phyloP scores from a whole-genome alignment of 1,284 basidiomycete genomes.

The Taiwanofungus camphoratus region DNA sequence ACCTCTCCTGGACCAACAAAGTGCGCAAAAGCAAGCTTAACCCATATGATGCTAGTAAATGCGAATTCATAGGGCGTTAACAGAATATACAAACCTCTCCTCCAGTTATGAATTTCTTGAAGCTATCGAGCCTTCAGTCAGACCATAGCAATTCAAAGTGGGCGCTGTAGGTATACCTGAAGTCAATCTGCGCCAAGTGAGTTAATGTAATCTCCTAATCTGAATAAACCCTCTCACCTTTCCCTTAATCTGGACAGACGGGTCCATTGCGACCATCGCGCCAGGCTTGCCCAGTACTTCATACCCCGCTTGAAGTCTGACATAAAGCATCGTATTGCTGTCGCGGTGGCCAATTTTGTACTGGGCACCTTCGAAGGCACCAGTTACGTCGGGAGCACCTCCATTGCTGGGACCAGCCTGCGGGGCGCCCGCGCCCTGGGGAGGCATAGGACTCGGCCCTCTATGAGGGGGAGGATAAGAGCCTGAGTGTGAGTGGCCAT shows the following conservation, averaged over 20 bases:
- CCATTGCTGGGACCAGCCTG: conserved; percentile 1
- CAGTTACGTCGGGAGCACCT: conserved; percentile 14
- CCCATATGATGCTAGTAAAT: neutral
- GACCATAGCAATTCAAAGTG: neutral
- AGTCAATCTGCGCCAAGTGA: conserved; percentile 15
- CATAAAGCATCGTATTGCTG: conserved; percentile 28
- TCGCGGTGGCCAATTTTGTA: conserved; percentile 29
- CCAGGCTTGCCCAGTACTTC: conserved; percentile 29
- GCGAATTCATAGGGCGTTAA: neutral
- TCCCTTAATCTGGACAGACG: conserved; percentile 27
- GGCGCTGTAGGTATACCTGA: conserved; percentile 10
- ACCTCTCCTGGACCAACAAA: conserved; percentile 30
- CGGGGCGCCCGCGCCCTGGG: neutral
- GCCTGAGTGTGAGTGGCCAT: neutral
- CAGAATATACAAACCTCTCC: conserved; percentile 18
- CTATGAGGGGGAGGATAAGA: conserved; percentile 4
- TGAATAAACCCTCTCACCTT: conserved; percentile 14
- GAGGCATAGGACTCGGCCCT: neutral
- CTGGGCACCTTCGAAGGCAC: conserved; percentile 24
- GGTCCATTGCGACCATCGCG: conserved; percentile 31
- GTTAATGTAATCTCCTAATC: neutral
- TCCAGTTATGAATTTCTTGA: conserved; percentile 27
- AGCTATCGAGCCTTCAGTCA: conserved; percentile 7
- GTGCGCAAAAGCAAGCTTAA: conserved; percentile 23
- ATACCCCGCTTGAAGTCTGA: conserved; percentile 25